phyloP scores from a whole-genome alignment of 2,329 filamentous ascomycete species.

The Scopulariopsis brevicaulis region DNA sequence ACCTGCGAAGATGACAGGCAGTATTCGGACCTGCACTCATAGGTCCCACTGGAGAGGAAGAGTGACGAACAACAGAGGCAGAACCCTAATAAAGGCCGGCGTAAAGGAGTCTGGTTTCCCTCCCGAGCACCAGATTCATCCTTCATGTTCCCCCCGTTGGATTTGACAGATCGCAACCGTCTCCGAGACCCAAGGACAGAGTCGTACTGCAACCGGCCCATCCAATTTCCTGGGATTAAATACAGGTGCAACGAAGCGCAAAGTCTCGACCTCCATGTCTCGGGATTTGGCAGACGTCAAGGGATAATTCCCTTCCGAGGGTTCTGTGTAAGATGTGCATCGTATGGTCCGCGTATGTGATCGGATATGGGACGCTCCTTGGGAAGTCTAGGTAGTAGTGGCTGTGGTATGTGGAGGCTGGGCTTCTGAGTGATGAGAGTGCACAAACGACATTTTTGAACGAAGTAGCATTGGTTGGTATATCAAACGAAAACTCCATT shows the following conservation, averaged over 20 bases:
- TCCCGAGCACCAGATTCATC: neutral
- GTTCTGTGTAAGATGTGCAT: neutral
- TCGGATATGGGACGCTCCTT: neutral
- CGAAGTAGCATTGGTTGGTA: neutral
- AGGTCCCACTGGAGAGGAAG: neutral
- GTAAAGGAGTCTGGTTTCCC: neutral
- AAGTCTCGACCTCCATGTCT: neutral
- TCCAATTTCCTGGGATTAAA: neutral
- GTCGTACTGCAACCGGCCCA: neutral
- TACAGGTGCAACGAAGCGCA: neutral
- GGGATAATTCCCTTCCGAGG: neutral
- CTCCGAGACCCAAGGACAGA: neutral
- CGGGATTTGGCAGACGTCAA: neutral
- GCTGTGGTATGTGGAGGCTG: neutral
- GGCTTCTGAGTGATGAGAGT: neutral
- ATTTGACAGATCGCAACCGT: neutral
- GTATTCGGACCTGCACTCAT: no score
- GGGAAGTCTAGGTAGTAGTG: neutral
- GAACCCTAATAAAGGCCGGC: neutral
- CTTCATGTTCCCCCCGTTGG: neutral
- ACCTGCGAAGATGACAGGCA: no score
- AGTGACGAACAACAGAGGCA: neutral
- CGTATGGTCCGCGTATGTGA: neutral
- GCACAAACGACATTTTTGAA: neutral
- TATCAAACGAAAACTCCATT: neutral